A percentile compares a stretch with the other conserved stretches of the same genome.
Evolutionary conservation across 2,329 filamentous ascomycete genomes (phyloP).

Genomic region (Scedosporium aurantiacum): DNA sequence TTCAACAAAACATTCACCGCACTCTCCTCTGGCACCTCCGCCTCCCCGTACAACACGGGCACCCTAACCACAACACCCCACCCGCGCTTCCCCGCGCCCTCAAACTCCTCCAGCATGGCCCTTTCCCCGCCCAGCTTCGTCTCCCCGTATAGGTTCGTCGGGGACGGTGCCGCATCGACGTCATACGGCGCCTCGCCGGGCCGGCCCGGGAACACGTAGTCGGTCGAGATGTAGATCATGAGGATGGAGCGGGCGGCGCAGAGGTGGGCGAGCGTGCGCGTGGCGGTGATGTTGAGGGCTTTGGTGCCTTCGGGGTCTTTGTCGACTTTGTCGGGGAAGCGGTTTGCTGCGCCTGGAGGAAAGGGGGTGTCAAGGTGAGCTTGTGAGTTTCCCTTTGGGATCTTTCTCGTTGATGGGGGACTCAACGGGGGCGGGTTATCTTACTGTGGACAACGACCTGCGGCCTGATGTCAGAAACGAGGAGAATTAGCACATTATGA

Average conservation of each 20-base stretch:
- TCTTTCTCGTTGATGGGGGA: no score
- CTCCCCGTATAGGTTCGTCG: constrained; percentile 65
- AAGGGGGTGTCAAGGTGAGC: no score
- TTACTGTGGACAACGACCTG: constrained; percentile 72
- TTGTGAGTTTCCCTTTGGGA: not conserved
- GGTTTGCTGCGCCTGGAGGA: constrained; percentile 64
- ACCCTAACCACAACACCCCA: constrained; percentile 64
- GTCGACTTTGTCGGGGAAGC: constrained; percentile 78
- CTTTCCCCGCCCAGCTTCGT: constrained; percentile 49
- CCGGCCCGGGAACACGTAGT: constrained; percentile 66
- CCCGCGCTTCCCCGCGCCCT: constrained; percentile 34
- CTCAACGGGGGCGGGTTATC: no score
- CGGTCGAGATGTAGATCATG: constrained; percentile 70
- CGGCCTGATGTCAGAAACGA: constrained; percentile 37
- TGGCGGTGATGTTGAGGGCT: constrained; percentile 64
- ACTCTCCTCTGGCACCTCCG: constrained; percentile 60
- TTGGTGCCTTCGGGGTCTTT: constrained; percentile 65
- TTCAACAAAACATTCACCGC: constrained; percentile 77
- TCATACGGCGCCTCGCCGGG: constrained; percentile 79
- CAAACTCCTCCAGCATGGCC: constrained; percentile 55
- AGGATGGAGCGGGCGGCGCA: constrained; percentile 51
- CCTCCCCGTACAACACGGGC: constrained; percentile 74
- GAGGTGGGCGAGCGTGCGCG: constrained; percentile 52
- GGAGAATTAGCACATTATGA: not conserved
- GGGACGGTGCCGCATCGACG: constrained; percentile 47